A percentile compares a stretch with the other conserved stretches of the same genome.
These are phyloP conservation scores for Monosporozyma aerobia DNA, from an alignment of 805 yeast species.

Conservation along the genomic window DNA sequence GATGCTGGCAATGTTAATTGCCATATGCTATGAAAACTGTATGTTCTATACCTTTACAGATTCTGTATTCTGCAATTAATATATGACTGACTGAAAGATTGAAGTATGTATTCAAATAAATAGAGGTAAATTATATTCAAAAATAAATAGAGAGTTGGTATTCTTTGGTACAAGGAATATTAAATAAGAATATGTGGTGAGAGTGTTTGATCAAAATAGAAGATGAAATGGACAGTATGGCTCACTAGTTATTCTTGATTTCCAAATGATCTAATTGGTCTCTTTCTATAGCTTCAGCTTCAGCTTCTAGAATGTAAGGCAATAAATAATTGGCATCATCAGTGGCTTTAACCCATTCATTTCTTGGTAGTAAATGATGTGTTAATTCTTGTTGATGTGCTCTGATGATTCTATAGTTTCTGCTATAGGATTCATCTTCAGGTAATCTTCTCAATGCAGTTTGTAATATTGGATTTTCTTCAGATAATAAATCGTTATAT, in stretches of 20 bases:
- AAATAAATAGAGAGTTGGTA: background rate
- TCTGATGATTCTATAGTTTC: slow-evolving; percentile 84
- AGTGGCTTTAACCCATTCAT: slow-evolving; percentile 67
- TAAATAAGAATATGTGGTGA: background rate
- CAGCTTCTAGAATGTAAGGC: slow-evolving; percentile 89
- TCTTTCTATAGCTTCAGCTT: slow-evolving; percentile 83
- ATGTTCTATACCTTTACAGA: no score
- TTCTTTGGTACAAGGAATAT: background rate
- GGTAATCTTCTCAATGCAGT: slow-evolving; percentile 86
- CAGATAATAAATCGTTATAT: slow-evolving; percentile 78
- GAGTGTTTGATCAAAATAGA: background rate
- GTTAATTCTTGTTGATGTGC: slow-evolving; percentile 83
- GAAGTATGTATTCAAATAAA: background rate
- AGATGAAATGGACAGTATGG: background rate
- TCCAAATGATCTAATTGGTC: slow-evolving; percentile 75
- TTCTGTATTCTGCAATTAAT: no score
- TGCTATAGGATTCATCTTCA: slow-evolving; percentile 72
- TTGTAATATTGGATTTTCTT: slow-evolving; percentile 80
- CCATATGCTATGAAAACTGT: no score
- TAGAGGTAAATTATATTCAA: background rate
- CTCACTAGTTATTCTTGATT: slow-evolving; percentile 1
- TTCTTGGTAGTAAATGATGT: slow-evolving; percentile 75
- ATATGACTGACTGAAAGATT: background rate
- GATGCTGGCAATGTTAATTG: no score
- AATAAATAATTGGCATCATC: slow-evolving; percentile 77